Evolutionary conservation across 2,329 filamentous ascomycete species (phyloP).

Genomic region (Penicillium brasilianum): DNA sequence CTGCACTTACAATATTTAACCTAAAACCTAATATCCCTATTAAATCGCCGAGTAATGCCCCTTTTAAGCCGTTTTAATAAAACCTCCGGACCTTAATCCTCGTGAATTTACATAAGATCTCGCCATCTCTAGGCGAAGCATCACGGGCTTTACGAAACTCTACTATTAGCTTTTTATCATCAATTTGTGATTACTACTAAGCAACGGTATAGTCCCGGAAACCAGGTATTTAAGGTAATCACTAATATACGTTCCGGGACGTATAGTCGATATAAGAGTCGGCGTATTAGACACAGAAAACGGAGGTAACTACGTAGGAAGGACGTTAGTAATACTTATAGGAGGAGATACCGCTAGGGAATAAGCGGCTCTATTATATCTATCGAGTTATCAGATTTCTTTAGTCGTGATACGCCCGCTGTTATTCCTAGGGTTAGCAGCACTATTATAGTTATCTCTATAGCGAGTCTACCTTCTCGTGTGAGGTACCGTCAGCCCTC

Average conservation of each 20-base stretch:
- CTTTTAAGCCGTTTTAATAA: conserved; percentile 1
- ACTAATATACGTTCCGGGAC: conserved; percentile 11
- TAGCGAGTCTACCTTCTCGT: background rate
- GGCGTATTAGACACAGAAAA: conserved; percentile 11
- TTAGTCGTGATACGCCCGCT: too few species aligned
- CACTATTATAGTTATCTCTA: background rate
- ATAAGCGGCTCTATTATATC: background rate
- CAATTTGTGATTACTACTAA: conserved; percentile 35
- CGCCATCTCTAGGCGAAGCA: conserved; percentile 14
- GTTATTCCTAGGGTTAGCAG: background rate
- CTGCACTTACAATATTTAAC: background rate
- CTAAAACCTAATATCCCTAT: background rate
- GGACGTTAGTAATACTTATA: conserved; percentile 31
- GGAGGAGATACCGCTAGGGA: conserved; percentile 17
- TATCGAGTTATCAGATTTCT: conserved; percentile 13
- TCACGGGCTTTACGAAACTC: conserved; percentile 33
- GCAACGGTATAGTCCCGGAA: conserved; percentile 29
- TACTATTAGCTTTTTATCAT: conserved; percentile 26
- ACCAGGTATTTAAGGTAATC: conserved; percentile 30
- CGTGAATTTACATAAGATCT: conserved; percentile 8
- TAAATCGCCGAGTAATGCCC: conserved; percentile 1
- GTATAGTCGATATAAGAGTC: conserved; percentile 13
- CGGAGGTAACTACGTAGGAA: conserved; percentile 22
- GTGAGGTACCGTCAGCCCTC: background rate
- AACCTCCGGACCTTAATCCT: background rate